Conservation (phyloP, 225 moss, liverwort and hornwort species). For the Takakia lepidozioides region DNA sequence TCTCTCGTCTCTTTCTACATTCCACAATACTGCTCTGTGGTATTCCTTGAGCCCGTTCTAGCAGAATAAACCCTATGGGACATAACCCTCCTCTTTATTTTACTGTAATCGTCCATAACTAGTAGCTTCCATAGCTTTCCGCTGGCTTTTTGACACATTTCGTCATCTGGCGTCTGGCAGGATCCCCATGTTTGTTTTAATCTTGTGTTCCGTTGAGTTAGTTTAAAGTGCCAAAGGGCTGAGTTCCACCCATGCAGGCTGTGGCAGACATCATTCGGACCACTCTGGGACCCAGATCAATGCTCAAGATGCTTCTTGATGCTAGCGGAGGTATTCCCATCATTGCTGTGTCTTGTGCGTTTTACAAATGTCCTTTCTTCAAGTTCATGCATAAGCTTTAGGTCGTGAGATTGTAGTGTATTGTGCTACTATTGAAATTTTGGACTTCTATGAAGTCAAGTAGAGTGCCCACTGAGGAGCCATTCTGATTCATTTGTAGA, state of each 20-base stretch:
- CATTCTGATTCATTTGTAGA: no score
- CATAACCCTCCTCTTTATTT: background rate
- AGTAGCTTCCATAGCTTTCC: background rate
- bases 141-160: background rate
- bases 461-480: no score
- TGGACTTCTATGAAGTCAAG: background rate
- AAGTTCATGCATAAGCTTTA: no score
- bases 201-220: background rate
- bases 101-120: background rate
- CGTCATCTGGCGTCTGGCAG: background rate
- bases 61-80: no score
- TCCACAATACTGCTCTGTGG: background rate
- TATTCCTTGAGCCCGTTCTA: background rate
- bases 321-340: conserved; percentile 59
- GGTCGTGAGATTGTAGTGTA: no score
- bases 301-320: conserved; percentile 96
- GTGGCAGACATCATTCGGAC: conserved; percentile 95
- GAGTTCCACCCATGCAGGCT: conserved; percentile 25
- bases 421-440: background rate
- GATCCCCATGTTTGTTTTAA: background rate
- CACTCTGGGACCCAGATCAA: conserved; percentile 81
- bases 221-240: background rate
- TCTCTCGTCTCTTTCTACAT: background rate
- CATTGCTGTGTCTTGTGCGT: background rate
- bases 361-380: no score